Base-by-base conservation (phyloP, 345 rosid species). In the Acer yangbiense region DNA sequence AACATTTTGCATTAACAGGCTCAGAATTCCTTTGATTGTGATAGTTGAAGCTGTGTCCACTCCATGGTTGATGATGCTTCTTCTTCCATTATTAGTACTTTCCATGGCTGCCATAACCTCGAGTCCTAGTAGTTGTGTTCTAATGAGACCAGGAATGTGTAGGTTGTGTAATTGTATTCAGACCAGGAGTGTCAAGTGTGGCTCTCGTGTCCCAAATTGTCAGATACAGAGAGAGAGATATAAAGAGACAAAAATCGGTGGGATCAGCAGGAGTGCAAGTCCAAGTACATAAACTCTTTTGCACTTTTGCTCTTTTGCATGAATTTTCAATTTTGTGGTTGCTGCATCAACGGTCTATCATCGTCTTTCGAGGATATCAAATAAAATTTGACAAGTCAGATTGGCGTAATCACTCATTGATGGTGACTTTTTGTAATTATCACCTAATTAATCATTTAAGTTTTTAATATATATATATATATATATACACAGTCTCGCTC, bases 11-110 rank as follows among this genome's bases (percentile, higher is more conserved):
- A 87, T 81, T 60, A 94, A 71, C 82, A 91, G 74, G 81, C 95
- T 86, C 32, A 93, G 80, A 72, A 88, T 93, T 12, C 98, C 98
- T 82, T 95, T 93, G 25, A 95, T 93, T 39, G 94, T 91, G 7
- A 95, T 90, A 60, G 87, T 82, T 21, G 83, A 84, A 65, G 81
- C 73, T 21, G 85, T 69, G 60, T 87, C 90, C 63, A 70, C 70
- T 73, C 82, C 86, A 41, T 80, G n/a, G 76, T 79, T 82, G 48
- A 73, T 25, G 20, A 35, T 60, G 12, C 11, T 77, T 69, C 85
- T 4, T 35, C 39, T 35, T 35, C 39, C 39, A 35, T 35, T 35
- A 35, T 35, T 85, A 68, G 76, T 79, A 35, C 54, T 18, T 12
- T 13, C 75, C 48, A 35, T 39, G 11, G 17, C n/a, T 41, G n/a